Base-by-base conservation (phyloP, 495 filamentous ascomycete species). In the Lineolata rhizophorae region DNA sequence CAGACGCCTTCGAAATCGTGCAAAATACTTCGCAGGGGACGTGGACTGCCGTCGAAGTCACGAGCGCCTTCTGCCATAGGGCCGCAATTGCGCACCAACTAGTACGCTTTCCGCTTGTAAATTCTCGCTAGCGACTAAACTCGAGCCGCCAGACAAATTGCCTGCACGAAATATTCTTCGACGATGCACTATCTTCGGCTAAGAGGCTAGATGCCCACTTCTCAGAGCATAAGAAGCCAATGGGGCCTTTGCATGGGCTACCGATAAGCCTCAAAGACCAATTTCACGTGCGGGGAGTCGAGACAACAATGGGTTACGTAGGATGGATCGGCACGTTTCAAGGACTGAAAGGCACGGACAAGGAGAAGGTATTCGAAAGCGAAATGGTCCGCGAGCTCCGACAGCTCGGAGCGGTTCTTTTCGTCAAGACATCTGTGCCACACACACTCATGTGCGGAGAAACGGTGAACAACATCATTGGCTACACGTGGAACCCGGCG, bases 181-280 rank as follows among this genome's bases (percentile, higher is more conserved):
- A 48, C 26, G 36, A 37, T 0, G 53, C 53, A 2, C 46, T 54
- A 24, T 21, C 39, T 3, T 31, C 43, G 32, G 53, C 53, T 0
- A 35, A 48, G 29, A 21, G 29, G 10, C 39, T 51, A 2, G 53
- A 56, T 27, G 37, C 44, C 15, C 40, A 53, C 40, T 50, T 44
- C 32, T 39, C 41, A 3, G 21, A 46, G 35, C 35, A 50, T 38
- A 45, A 46, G 34, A 40, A 38, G 30, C 42, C 39, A 2, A 31
- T 52, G 15, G 60, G 59, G 0, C 70, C 68, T 0, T 49, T 78
- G 0, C 72, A 78, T 36, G 72, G 72, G 15, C 51, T 77, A 2
- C 73, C 72, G 1, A 38, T 77, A 11, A 72, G 67, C 32, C 46
- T 78, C 9, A 78, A 76, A 48, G 72, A 78, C 38, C 72, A 76